phyloP scores from a whole-genome alignment of 208 protist genomes.

The Phytomonas francai region DNA sequence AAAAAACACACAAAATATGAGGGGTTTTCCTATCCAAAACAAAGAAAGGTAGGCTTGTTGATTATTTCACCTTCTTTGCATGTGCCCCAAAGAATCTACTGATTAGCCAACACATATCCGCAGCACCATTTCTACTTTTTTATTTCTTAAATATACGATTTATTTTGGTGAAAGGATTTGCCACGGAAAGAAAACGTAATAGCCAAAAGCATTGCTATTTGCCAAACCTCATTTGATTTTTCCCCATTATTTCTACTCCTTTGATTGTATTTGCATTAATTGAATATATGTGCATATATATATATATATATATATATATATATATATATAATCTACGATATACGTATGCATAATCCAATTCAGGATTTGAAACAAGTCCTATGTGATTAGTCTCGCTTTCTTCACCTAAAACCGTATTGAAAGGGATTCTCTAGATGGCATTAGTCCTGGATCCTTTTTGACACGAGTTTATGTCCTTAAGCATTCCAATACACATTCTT shows the following conservation, averaged over 20 bases:
- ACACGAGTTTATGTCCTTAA: background rate
- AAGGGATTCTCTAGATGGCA: too few species aligned
- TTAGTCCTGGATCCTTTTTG: background rate
- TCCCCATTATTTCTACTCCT: background rate
- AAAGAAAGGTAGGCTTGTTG: background rate
- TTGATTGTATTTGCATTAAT: constrained; percentile 2
- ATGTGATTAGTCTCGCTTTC: too few species aligned
- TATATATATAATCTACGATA: background rate
- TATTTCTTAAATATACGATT: background rate
- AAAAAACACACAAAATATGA: constrained; percentile 8
- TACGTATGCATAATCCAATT: background rate
- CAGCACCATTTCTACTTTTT: background rate
- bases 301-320: constrained; percentile 2
- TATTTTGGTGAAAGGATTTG: background rate
- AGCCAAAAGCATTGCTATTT: background rate
- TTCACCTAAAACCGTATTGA: too few species aligned
- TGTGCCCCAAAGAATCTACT: background rate
- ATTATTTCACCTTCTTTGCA: background rate
- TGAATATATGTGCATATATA: constrained; percentile 4
- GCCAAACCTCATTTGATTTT: background rate
- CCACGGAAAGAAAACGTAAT: constrained; percentile 8
- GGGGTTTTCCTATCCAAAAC: background rate
- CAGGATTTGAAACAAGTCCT: background rate
- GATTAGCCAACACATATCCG: background rate
- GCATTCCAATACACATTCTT: background rate